Conservation (phyloP, 164 flowering plant species). For the Liriodendron chinense region DNA sequence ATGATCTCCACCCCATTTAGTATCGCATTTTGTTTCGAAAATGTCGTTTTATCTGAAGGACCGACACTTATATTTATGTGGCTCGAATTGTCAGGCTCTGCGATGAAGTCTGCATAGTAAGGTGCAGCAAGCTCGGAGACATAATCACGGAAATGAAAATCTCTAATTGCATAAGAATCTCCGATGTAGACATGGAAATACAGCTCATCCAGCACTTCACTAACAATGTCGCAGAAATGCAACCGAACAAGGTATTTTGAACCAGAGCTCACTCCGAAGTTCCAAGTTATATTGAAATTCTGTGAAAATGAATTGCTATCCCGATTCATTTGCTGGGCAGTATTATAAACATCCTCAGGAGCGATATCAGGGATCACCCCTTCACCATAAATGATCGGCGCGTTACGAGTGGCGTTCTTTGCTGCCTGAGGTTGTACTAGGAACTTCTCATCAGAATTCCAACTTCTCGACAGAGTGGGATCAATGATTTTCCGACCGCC, state of each 20-base stretch:
- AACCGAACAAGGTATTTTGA: constrained; percentile 60
- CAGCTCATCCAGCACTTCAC: constrained; percentile 44
- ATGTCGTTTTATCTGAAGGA: constrained; percentile 55
- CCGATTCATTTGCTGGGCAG: constrained; percentile 44
- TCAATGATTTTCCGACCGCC: constrained; percentile 62
- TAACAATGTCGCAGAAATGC: constrained; percentile 91
- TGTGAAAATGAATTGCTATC: constrained; percentile 30
- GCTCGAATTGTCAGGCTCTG: constrained; percentile 34
- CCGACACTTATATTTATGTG: constrained; percentile 55
- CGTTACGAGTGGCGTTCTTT: not conserved
- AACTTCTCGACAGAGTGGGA: constrained; percentile 60
- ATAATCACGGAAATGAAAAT: constrained; percentile 25
- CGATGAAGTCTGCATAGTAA: constrained; percentile 69
- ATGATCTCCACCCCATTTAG: constrained; percentile 84
- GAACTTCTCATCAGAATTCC: constrained; percentile 51
- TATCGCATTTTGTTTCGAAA: constrained; percentile 47
- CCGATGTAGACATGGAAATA: constrained; percentile 74
- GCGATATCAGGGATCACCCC: constrained; percentile 40
- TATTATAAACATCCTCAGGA: constrained; percentile 64
- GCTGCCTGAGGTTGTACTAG: constrained; percentile 5
- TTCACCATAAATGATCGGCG: not conserved
- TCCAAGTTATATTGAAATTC: constrained; percentile 55
- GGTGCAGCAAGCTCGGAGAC: constrained; percentile 59
- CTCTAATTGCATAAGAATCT: constrained; percentile 43
- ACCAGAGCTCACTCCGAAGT: constrained; percentile 50